Base-by-base conservation (phyloP, 1,284 basidiomycete genomes). In the Marasmius oreades region DNA sequence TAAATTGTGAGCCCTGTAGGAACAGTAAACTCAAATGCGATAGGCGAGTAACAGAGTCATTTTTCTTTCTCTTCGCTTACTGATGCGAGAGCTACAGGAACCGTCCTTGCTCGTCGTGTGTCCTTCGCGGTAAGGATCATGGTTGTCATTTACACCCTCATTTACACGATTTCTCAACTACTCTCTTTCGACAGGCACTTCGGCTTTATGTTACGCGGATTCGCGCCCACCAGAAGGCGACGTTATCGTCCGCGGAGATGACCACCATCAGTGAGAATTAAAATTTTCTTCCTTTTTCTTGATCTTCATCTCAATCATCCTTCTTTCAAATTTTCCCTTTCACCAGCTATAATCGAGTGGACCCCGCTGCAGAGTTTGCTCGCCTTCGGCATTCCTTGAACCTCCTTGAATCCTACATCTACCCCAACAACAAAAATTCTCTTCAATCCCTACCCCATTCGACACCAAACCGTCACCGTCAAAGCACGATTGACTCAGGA, bases 1-100 rank as follows among this genome's bases (percentile, higher is more conserved):
- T 92, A 65, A 92, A 92, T 72, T 92, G 89, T 66, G 88, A 90
- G 63, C 89, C 89, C 1, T 92, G 89, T 72, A 80, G 89, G 66
- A 86, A 84, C 65, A 88, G 86, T 76, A 90, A 92, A 70, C 81
- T 92, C 63, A 91, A 92, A 72, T 92, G 89, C 74, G 90, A 90
- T 70, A 84, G 88, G 88, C 88, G 57, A 26, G 70, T 70, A 26
- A 44, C 60, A 46, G 39, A 43, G 5, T 36, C 3, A 53, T 44
- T 47, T 28, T 52, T 46, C 53, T 42, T 44, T 47, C 50, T 20
- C 16, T 53, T 20, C 31, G 39, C 22, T 24, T 45, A 52, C 60
- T 55, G 51, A 44, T 59, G 48, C 53, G 59, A 63, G 45, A 61
- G 59, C 2, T 56, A 60, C 67, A 90, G 90, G 71, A 90, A 88